Conservation (phyloP, 2,329 filamentous ascomycete genomes). For the Coniochaeta hoffmannii region DNA sequence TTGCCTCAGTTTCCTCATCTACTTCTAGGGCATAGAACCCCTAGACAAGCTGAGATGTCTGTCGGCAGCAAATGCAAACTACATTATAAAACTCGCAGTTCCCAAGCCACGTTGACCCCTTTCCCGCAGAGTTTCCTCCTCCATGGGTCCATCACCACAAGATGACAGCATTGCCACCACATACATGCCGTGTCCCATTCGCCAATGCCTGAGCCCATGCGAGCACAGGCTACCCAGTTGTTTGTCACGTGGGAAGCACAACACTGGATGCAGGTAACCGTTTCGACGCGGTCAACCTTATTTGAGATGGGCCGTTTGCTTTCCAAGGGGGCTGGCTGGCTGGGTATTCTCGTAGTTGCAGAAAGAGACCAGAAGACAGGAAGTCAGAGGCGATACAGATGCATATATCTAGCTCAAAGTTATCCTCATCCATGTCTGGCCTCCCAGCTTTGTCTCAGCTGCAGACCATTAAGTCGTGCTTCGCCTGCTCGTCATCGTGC, state of each 20-base stretch:
- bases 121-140: not conserved
- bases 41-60: not conserved
- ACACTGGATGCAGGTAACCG: conserved; percentile 29
- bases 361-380: not conserved
- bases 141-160: not conserved
- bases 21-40: not conserved
- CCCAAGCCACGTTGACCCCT: not conserved
- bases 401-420: not conserved
- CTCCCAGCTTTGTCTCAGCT: conserved; percentile 5
- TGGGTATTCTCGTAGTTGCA: not conserved
- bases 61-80: not conserved
- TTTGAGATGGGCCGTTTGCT: conserved; percentile 21
- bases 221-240: not conserved
- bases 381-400: not conserved
- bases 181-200: conserved; percentile 12
- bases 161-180: not conserved
- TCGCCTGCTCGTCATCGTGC: conserved; percentile 4
- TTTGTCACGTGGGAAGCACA: conserved; percentile 30
- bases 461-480: conserved; percentile 4
- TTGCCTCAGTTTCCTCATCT: not conserved
- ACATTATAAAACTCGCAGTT: not conserved
- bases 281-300: conserved; percentile 26
- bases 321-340: not conserved
- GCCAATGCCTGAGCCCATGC: conserved; percentile 6
- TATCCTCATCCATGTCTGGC: conserved; percentile 3